phyloP scores from a whole-genome alignment of 176 grass and related monocot species.

The Lolium rigidum region DNA sequence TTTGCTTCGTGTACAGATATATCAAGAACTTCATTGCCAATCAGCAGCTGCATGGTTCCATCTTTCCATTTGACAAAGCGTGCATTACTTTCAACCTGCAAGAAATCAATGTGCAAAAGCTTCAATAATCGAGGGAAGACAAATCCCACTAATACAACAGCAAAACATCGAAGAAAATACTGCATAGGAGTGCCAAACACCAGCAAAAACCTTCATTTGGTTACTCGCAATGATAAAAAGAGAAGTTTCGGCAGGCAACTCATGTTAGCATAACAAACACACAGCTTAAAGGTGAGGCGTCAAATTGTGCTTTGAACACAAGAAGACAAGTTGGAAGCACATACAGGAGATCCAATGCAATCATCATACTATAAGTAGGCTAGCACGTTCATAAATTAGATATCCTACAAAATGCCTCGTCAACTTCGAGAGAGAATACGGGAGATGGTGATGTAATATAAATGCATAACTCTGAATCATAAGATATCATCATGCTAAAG shows the following conservation, averaged over 20 bases:
- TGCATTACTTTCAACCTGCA: conserved; percentile 93
- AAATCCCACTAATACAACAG: neutral
- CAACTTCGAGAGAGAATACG: conserved; percentile 13
- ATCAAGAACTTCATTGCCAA: conserved; percentile 98
- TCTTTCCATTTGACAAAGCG: conserved; percentile 99
- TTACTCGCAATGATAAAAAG: neutral
- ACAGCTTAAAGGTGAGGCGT: neutral
- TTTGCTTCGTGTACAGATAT: conserved; percentile 89
- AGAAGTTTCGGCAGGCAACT: neutral
- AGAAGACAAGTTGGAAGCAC: neutral
- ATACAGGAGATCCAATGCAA: conserved; percentile 25
- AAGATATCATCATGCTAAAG: conserved; percentile 13
- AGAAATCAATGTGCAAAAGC: conserved; percentile 40
- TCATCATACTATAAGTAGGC: conserved; percentile 16
- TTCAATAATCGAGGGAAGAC: conserved; percentile 33
- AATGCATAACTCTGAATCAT: conserved; percentile 23
- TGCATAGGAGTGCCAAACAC: conserved; percentile 12
- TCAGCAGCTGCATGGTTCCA: conserved; percentile 87
- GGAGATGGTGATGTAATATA: conserved; percentile 25
- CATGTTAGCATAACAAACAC: conserved; percentile 19
- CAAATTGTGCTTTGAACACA: conserved; percentile 25
- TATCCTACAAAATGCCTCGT: neutral
- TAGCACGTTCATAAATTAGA: conserved; percentile 22
- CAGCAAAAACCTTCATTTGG: neutral
- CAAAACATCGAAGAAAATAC: conserved; percentile 25